Evolutionary conservation across 306 rosid genomes (phyloP), one percentile per base, ranked within the genome.

Genomic region (Mimosa bimucronata): DNA sequence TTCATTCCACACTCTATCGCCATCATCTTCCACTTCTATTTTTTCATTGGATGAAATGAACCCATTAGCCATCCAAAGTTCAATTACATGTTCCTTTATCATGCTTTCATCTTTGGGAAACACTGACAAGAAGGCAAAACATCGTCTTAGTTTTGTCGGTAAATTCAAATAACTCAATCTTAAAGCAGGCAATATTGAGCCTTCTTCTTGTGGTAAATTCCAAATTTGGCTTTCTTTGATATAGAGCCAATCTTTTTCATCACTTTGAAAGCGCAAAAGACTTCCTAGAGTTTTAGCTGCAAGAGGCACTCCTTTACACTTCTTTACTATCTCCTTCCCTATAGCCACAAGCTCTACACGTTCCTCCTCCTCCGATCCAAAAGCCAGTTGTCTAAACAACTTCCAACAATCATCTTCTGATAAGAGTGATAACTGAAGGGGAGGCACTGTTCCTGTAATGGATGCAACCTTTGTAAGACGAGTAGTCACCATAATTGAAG

Each of bases 401-500:
- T 34, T 6, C 38, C 38, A 34, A 34, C 38, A 34, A 0, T 34
- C 38, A 34, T 34, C 38, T 34, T 34, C 38, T 34, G 38, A 34
- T 34, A 34, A 34, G 5, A 34, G 38, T 34, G 38, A 34, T 34
- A 34, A 34, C 3, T 34, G 38, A 34, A 34, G 38, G 5, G 38
- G 38, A 34, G 38, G 38, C 38, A 34, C 38, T 34, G 38, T 34
- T 34, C 38, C 38, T 34, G 38, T 34, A 34, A 34, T 34, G 38
- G 38, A 34, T 34, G 38, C 38, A n/a, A 74, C 83, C 31, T 13
- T 74, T 3, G 53, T 1, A 8, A 41, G 41, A 18, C 83, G 71
- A 5, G 83, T 81, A 6, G 85, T 74, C 9, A 85, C 83, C 2
- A 81, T 1, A 53, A 85, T 15, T 4, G 69, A 57, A 70, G 75